Base-by-base conservation (phyloP, 108 stramenopile species). In the Stephanodiscus triporus region DNA sequence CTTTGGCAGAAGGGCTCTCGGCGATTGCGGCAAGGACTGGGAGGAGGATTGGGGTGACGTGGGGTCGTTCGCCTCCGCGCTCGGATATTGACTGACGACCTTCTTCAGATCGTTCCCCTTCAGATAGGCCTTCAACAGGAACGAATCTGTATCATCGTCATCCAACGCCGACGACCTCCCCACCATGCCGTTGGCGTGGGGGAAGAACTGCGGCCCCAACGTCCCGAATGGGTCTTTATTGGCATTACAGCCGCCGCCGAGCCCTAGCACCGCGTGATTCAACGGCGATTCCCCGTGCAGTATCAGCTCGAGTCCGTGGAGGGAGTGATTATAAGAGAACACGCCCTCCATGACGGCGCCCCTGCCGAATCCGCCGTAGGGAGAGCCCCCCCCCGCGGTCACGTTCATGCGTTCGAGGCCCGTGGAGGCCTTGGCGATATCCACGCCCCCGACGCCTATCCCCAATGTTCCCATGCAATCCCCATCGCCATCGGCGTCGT, bases 131-230 rank as follows among this genome's bases (percentile, higher is more conserved):
- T 55, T 65, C n/a, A 72, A 49, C 27, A 79, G 49, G 30, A 79
- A 54, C 14, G 71, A 56, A 63, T 79, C 78, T 9, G 78, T 79
- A 55, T 79, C 78, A 43, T 77, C 77, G 37, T 80, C 78, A 57
- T 80, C 78, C 54, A 80, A 63, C 20, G 78, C 72, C 50, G 78
- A 80, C 9, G 67, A 68, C 30, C 78, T 54, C 22, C 78, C 78
- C 57, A 94, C 92, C 92, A 94, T 94, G 62, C 89, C 88, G 69
- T 86, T 94, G 23, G 92, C 92, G 66, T 94, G 92, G 11, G 92
- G 92, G 66, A 94, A 94, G 76, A 94, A 94, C 57, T 94, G 92
- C 19, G 92, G 84, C 14, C 90, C 92, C 57, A 94, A 89, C 2
- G 78, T 80, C 16, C 78, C 78, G 63, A 80, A 80, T 0, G 72